phyloP scores from a whole-genome alignment of 164 flowering plant genomes.

The Malania oleifera region DNA sequence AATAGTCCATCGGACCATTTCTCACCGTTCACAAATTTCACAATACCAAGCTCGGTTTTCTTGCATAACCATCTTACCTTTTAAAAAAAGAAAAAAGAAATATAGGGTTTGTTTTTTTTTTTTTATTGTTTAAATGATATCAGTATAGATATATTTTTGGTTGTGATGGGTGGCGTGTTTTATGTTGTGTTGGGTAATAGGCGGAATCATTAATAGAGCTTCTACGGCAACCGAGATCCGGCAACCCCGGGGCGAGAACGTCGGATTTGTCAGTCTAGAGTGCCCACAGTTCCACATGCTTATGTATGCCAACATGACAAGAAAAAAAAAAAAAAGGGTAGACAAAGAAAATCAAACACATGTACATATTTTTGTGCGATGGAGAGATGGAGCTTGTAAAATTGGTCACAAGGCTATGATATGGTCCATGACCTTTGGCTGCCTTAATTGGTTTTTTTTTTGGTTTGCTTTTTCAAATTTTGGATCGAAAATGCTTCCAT shows the following conservation, averaged over 20 bases:
- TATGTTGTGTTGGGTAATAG: slow-evolving; percentile 26
- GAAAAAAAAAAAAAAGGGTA: not conserved
- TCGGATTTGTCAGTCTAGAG: slow-evolving; percentile 36
- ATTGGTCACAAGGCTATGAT: slow-evolving; percentile 1
- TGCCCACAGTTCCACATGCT: slow-evolving; percentile 9
- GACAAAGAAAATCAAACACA: not conserved
- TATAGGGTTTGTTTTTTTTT: no score
- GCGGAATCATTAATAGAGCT: slow-evolving; percentile 68
- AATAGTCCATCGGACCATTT: no score
- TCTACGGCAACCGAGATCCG: slow-evolving; percentile 86
- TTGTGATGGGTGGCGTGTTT: slow-evolving; percentile 1
- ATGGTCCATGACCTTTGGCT: not conserved
- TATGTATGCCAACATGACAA: slow-evolving; percentile 7
- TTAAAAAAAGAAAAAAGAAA: no score
- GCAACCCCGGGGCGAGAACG: slow-evolving; percentile 44
- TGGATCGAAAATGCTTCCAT: no score
- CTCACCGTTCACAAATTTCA: no score
- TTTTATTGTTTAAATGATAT: not conserved
- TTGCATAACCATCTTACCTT: no score
- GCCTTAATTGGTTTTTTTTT: not conserved
- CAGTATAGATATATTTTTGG: no score
- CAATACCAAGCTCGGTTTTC: no score
- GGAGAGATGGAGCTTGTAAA: slow-evolving; percentile 12
- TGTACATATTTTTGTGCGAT: slow-evolving; percentile 16
- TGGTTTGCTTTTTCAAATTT: slow-evolving; percentile 1